Base-by-base conservation (phyloP, 2,329 filamentous ascomycete species). In the Gnomoniopsis sp. region DNA sequence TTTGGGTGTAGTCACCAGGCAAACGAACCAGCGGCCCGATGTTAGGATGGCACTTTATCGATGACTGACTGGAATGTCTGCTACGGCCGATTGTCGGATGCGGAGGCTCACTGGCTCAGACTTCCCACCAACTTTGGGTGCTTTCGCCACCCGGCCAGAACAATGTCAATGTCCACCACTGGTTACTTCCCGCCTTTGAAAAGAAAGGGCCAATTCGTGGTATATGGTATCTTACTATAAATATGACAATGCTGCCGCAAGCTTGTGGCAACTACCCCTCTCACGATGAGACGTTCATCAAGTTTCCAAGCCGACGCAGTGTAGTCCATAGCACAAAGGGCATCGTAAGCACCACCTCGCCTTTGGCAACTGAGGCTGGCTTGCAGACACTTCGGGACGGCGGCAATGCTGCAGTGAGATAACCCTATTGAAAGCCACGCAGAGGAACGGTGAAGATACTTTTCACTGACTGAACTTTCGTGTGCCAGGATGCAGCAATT, bases 291-390 rank as follows among this genome's bases (percentile, higher is more conserved):
- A 14, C 17, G 6, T 69, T 70, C 58, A 59, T 63, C 46, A 55
- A 54, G 19, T 69, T 68, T 69, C 75, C 90, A 11, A 93, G 91
- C 64, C 84, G 93, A 41, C 83, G 93, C 62, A 96, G 93, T 66
- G 91, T 95, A 23, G 90, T 97, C 11, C 91, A 98, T 71, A 96
- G 91, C 70, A 91, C 89, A 1, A 88, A 93, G 68, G 93, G 91
- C 38, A 96, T 98, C 58, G 89, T 97, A 49, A 85, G 91, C 22
- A 95, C 89, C 70, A 90, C 91, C 1, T 92, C 96, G 69, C 92
- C 93, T 15, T 79, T 97, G 49, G 93, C 93, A 6, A 88, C 89
- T 23, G 88, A 90, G 73, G 95, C 91, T 58, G 93, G 93, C 21
- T 83, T 96, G 50, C 84, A 88, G 55, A 81, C 97, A 34, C 76